Evolutionary conservation across 139 green algal genomes (phyloP).

Genomic region (Micromonas commoda): DNA sequence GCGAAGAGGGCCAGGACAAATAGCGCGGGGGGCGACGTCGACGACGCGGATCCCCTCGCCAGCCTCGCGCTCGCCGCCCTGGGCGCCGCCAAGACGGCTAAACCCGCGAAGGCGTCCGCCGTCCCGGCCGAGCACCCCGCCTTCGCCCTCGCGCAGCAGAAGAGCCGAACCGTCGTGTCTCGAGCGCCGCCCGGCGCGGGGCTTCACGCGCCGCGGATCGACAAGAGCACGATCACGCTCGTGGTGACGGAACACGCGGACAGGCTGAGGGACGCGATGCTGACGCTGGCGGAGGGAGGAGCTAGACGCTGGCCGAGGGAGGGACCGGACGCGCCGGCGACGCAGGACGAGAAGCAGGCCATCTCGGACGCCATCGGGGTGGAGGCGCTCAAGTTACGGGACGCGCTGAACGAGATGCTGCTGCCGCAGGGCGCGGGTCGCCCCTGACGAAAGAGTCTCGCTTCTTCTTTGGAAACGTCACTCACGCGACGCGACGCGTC

Average conservation of each 20-base stretch:
- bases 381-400: neutral
- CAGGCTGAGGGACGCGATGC: neutral
- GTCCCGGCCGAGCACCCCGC: neutral
- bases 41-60: neutral
- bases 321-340: neutral
- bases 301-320: too few relatives aligned
- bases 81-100: neutral
- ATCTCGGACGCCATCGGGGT: neutral
- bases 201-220: neutral
- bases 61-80: neutral
- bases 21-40: neutral
- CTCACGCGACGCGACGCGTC: too few relatives aligned
- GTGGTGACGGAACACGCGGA: neutral
- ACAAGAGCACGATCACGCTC: neutral
- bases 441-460: too few relatives aligned
- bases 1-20: neutral
- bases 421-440: neutral
- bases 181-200: too few relatives aligned
- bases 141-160: neutral
- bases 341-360: too few relatives aligned
- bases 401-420: neutral
- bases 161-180: too few relatives aligned
- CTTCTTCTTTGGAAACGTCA: too few relatives aligned
- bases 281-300: too few relatives aligned
- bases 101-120: neutral